Percentiles rank a stretch among this genome's conserved stretches.
phyloP scores from a whole-genome alignment of 352 stramenopile genomes.

The Thalassiosira mediterranea region DNA sequence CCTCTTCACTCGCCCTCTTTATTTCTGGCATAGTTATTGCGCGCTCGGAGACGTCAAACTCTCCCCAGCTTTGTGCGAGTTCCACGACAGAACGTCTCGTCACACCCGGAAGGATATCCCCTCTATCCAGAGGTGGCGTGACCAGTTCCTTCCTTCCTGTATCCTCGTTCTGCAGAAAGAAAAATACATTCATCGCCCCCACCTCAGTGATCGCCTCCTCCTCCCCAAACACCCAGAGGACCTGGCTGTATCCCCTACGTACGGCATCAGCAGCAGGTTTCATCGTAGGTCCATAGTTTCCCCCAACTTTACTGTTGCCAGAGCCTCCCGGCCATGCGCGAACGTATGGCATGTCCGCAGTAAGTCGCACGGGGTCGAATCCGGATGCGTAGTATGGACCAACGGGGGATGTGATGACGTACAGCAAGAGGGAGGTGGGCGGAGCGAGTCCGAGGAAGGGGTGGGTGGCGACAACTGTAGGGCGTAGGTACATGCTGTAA shows the following conservation, averaged over 20 bases:
- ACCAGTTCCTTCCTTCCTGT: constrained; percentile 90
- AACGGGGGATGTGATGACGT: constrained; percentile 95
- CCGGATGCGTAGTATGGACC: constrained; percentile 95
- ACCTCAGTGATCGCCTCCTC: constrained; percentile 89
- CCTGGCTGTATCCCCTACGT: constrained; percentile 86
- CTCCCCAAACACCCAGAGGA: constrained; percentile 95
- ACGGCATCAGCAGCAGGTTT: constrained; percentile 89
- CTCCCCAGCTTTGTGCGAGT: constrained; percentile 89
- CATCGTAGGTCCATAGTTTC: constrained; percentile 90
- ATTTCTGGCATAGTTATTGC: constrained; percentile 95
- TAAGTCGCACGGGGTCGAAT: constrained; percentile 84
- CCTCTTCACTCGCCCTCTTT: constrained; percentile 89
- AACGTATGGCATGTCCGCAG: constrained; percentile 91
- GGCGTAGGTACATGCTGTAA: constrained; percentile 95
- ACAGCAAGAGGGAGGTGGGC: constrained; percentile 91
- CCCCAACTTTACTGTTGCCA: constrained; percentile 92
- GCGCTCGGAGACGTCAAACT: constrained; percentile 91
- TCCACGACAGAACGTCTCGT: constrained; percentile 95
- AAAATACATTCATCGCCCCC: constrained; percentile 98
- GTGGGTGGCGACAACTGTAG: constrained; percentile 85
- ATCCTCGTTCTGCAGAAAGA: constrained; percentile 92
- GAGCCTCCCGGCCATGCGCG: constrained; percentile 94
- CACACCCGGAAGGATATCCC: constrained; percentile 97
- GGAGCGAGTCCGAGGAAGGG: constrained; percentile 89
- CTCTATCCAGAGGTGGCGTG: constrained; percentile 91